These are phyloP conservation scores for Saturnispora galanensis DNA, from an alignment of 805 yeast species.

Conservation along the genomic window DNA sequence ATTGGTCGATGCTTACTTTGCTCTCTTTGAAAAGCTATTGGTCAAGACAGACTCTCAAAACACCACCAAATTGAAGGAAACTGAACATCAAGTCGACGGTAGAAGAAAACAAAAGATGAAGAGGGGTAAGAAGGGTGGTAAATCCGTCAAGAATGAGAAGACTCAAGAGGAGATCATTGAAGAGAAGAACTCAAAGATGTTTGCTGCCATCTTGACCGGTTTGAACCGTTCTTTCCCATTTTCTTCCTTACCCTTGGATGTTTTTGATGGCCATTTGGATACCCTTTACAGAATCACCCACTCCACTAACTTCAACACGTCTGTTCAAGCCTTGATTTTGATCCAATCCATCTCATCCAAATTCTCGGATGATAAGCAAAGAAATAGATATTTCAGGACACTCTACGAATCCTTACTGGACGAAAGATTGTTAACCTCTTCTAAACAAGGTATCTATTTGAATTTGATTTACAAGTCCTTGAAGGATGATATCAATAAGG, in stretches of 20 bases:
- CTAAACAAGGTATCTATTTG: conserved; percentile 88
- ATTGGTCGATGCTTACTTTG: conserved; percentile 75
- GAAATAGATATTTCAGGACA: conserved; percentile 72
- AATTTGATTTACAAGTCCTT: conserved; percentile 78
- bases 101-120: conserved; percentile 67
- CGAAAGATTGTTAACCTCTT: conserved; percentile 70
- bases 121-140: conserved; percentile 83
- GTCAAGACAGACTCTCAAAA: conserved; percentile 52
- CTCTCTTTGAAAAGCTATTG: conserved; percentile 74
- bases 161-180: conserved; percentile 55
- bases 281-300: conserved; percentile 86
- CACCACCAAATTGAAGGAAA: conserved; percentile 28
- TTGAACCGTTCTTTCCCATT: conserved; percentile 94
- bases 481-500: conserved; percentile 52
- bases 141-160: conserved; percentile 57
- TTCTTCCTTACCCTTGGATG: conserved; percentile 60
- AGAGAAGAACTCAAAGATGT: conserved; percentile 75
- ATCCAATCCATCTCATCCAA: conserved; percentile 68
- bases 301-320: conserved; percentile 87
- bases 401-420: conserved; percentile 85
- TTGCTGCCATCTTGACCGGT: conserved; percentile 88
- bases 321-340: conserved; percentile 83
- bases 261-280: conserved; percentile 67
- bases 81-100: conserved; percentile 45
- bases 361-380: conserved; percentile 29